Conservation (phyloP, 441 rosid genomes). For the Adansonia gregorii region DNA sequence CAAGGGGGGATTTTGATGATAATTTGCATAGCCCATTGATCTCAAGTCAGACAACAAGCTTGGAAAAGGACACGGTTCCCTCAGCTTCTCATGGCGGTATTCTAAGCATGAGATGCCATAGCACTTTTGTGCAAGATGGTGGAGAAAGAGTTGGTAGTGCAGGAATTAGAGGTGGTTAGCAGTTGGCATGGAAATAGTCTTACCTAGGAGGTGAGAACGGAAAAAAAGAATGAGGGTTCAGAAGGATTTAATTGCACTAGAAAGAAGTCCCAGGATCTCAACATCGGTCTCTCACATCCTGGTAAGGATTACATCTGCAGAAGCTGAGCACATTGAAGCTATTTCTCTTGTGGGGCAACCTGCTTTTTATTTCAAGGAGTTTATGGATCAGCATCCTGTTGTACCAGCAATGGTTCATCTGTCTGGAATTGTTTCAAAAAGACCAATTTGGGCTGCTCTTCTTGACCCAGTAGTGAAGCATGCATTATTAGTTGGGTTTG, state of each 20-base stretch:
- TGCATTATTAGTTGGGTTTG: conserved; percentile 66
- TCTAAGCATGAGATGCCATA: conserved; percentile 57
- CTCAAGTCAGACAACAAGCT: conserved; percentile 67
- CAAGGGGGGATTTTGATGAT: conserved; percentile 58
- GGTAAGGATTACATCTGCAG: conserved; percentile 45
- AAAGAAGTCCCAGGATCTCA: conserved; percentile 57
- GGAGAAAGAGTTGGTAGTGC: conserved; percentile 50
- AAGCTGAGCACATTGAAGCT: conserved; percentile 60
- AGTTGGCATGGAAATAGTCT: conserved; percentile 67
- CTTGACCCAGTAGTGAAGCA: conserved; percentile 68
- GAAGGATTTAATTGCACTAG: conserved; percentile 65
- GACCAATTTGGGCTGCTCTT: conserved; percentile 69
- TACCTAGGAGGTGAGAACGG: conserved; percentile 56
- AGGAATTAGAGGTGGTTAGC: conserved; percentile 79
- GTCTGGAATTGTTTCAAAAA: conserved; percentile 43
- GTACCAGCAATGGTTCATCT: conserved; percentile 73
- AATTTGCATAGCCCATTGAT: conserved; percentile 64
- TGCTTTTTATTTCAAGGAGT: conserved; percentile 63
- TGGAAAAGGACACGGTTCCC: conserved; percentile 64
- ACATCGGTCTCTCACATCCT: conserved; percentile 62
- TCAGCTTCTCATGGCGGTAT: conserved; percentile 54
- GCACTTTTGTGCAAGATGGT: conserved; percentile 55
- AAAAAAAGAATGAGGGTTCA: conserved; percentile 59
- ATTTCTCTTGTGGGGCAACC: conserved; percentile 71
- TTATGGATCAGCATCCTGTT: conserved; percentile 43